A percentile compares a stretch with the other conserved stretches of the same genome.
Evolutionary conservation across 2,329 filamentous ascomycete genomes (phyloP).

Genomic region (Cercospora sp.): DNA sequence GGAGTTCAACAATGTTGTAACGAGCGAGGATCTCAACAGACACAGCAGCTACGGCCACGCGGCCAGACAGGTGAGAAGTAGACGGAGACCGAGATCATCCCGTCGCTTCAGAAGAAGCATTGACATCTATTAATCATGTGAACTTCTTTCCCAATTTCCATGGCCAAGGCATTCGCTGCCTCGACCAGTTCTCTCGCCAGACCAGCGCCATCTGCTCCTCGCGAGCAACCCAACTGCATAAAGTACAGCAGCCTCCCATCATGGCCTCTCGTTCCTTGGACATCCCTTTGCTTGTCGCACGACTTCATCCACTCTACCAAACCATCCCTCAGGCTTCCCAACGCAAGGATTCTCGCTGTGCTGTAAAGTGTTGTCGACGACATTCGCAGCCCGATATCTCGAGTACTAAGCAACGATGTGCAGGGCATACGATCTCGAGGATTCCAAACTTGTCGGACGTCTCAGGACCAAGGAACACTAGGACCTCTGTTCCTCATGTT

Average conservation of each 20-base stretch:
- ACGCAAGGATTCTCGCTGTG: not conserved
- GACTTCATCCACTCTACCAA: not conserved
- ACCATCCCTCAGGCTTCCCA: not conserved
- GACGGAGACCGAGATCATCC: not conserved
- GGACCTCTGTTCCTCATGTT: not conserved
- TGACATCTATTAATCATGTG: not conserved
- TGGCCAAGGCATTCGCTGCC: not conserved
- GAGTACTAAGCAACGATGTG: not conserved
- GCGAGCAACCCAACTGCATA: not conserved
- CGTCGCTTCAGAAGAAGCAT: not conserved
- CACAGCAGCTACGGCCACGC: not conserved
- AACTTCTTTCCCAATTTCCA: not conserved
- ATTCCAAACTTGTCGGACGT: not conserved
- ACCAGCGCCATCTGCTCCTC: not conserved
- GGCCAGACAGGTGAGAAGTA: not conserved
- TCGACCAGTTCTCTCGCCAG: not conserved
- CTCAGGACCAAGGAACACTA: not conserved
- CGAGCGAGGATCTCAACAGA: constrained; percentile 2
- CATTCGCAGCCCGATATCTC: not conserved
- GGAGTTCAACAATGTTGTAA: not conserved
- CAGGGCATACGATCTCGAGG: not conserved
- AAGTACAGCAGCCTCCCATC: not conserved
- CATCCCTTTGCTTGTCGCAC: not conserved
- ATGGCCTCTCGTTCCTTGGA: not conserved
- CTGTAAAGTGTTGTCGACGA: not conserved